Percentiles rank a stretch among this genome's conserved stretches.
These are phyloP conservation scores for Ogataea sp. DNA, from an alignment of 805 yeast genomes.

Conservation along the genomic window DNA sequence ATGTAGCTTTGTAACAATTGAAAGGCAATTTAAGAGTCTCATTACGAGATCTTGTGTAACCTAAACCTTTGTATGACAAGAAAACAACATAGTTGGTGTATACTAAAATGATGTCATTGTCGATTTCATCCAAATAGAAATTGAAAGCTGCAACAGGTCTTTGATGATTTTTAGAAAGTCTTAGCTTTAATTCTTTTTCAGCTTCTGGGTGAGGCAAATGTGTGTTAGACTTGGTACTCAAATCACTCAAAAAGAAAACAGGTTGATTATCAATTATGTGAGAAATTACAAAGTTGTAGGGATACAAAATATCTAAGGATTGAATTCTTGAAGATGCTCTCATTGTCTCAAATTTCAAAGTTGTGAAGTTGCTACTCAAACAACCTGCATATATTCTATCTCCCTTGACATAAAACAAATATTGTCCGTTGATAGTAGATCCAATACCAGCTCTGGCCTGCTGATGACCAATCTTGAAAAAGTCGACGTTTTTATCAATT, in stretches of 20 bases:
- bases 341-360: slow-evolving; percentile 17
- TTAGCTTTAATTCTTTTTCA: slow-evolving; percentile 17
- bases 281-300: slow-evolving; percentile 21
- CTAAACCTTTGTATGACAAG: slow-evolving; percentile 9
- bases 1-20: slow-evolving; percentile 18
- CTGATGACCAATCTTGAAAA: slow-evolving; percentile 65
- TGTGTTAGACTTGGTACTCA: slow-evolving; percentile 19
- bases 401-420: slow-evolving; percentile 49
- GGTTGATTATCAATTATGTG: slow-evolving; percentile 19
- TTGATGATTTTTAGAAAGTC: slow-evolving; percentile 13
- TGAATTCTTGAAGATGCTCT: slow-evolving; percentile 18
- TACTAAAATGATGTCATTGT: slow-evolving; percentile 19
- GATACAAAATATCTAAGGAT: slow-evolving; percentile 16
- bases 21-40: slow-evolving; percentile 20
- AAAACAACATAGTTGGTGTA: slow-evolving; percentile 20
- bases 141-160: slow-evolving; percentile 21
- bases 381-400: slow-evolving; percentile 28
- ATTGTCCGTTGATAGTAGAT: slow-evolving; percentile 46
- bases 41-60: slow-evolving; percentile 16
- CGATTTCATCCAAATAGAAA: slow-evolving; percentile 7
- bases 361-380: slow-evolving; percentile 21
- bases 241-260: slow-evolving; percentile 19
- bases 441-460: slow-evolving; percentile 50
- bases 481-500: slow-evolving; percentile 38
- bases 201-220: slow-evolving; percentile 14